Percentiles rank a stretch among this genome's conserved stretches.
phyloP scores from a whole-genome alignment of 257 asterid genomes.

The Solanum tarapatanum region DNA sequence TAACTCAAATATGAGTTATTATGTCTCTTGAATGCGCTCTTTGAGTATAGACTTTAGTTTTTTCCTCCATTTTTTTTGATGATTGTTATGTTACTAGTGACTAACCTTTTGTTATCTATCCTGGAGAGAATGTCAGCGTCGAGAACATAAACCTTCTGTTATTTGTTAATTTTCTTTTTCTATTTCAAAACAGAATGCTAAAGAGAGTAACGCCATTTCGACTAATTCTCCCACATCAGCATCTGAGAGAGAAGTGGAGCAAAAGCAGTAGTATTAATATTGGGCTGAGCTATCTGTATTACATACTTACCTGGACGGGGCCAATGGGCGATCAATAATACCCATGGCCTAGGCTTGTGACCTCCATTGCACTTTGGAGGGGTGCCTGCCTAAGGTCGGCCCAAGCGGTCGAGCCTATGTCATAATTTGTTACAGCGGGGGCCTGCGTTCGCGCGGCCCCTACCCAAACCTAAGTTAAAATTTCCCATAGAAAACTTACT shows the following conservation, averaged over 20 bases:
- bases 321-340: constrained; percentile 14
- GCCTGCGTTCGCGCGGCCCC: background rate
- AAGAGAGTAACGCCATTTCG: background rate
- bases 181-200: background rate
- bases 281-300: background rate
- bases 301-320: constrained; percentile 28
- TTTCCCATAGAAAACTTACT: no score
- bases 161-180: no score
- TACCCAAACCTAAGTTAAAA: background rate
- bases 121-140: no score
- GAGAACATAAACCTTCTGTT: no score
- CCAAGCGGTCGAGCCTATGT: background rate
- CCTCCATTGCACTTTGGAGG: constrained; percentile 20
- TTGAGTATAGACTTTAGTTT: no score
- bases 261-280: background rate
- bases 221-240: background rate
- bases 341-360: constrained; percentile 15
- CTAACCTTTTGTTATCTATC: no score
- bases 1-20: no score
- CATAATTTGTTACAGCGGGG: background rate
- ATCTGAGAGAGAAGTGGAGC: background rate
- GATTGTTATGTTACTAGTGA: no score
- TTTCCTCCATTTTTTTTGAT: no score
- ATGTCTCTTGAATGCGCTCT: no score
- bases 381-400: constrained; percentile 8